These are phyloP conservation scores for Diaporthe eres DNA, from an alignment of 2,329 filamentous ascomycete genomes.

Conservation along the genomic window DNA sequence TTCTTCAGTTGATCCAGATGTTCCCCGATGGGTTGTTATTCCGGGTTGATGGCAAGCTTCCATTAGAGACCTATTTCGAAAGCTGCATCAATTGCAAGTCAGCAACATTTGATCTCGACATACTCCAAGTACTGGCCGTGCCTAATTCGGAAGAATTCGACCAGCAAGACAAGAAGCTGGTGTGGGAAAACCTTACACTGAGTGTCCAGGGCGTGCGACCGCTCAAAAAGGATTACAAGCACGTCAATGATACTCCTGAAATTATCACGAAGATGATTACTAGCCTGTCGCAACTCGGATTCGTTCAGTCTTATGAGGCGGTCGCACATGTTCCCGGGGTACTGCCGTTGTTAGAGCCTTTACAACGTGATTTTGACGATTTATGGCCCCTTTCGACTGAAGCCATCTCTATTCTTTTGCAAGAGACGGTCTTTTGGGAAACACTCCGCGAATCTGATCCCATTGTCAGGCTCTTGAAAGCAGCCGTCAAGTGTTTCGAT, in stretches of 20 bases:
- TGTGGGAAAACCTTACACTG: neutral
- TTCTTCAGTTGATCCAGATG: neutral
- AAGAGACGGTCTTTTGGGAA: neutral
- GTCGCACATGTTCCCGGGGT: neutral
- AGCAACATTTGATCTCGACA: neutral
- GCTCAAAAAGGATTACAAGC: neutral
- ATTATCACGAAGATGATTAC: neutral
- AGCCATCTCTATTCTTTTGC: accelerated
- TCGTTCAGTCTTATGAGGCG: neutral
- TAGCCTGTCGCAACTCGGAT: neutral
- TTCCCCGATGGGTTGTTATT: neutral
- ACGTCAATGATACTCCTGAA: too few relatives aligned
- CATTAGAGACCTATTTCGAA: neutral
- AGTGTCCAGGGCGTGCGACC: neutral
- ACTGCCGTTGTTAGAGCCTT: neutral
- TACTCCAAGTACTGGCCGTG: neutral
- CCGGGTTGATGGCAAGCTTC: neutral
- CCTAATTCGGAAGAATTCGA: neutral
- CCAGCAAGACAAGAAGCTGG: neutral
- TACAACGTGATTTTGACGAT: neutral
- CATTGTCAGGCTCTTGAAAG: neutral
- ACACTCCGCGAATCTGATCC: neutral
- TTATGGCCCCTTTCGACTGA: neutral
- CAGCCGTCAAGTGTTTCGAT: neutral
- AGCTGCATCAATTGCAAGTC: neutral